Percentiles rank a stretch among this genome's conserved stretches.
These are phyloP conservation scores for Fusarium penzigii DNA, from an alignment of 2,329 filamentous ascomycete species.

Conservation along the genomic window DNA sequence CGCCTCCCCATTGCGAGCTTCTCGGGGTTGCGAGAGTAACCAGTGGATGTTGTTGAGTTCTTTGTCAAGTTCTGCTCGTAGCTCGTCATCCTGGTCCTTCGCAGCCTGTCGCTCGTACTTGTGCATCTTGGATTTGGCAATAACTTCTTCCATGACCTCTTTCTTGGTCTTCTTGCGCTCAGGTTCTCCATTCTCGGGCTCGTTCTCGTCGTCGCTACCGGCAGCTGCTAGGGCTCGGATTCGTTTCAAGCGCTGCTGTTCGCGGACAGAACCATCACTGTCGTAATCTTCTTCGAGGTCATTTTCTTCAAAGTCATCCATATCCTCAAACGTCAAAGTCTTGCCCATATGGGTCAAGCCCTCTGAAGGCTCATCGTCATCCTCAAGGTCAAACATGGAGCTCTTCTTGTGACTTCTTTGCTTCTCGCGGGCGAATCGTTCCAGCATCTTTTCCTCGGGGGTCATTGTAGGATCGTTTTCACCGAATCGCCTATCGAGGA, in stretches of 20 bases:
- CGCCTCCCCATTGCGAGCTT: slow-evolving; percentile 31
- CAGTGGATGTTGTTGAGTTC: slow-evolving; percentile 75
- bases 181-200: slow-evolving; percentile 59
- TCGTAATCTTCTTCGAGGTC: slow-evolving; percentile 66
- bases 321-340: slow-evolving; percentile 64
- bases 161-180: slow-evolving; percentile 92
- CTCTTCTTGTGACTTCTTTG: slow-evolving; percentile 74
- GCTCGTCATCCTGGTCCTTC: slow-evolving; percentile 90
- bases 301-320: slow-evolving; percentile 79
- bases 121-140: slow-evolving; percentile 93
- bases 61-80: slow-evolving; percentile 81
- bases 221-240: slow-evolving; percentile 48
- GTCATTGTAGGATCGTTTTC: slow-evolving; percentile 95
- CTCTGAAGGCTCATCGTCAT: slow-evolving; percentile 63
- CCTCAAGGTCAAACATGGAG: slow-evolving; percentile 86
- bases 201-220: slow-evolving; percentile 51
- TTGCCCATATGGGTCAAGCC: slow-evolving; percentile 83
- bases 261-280: slow-evolving; percentile 56
- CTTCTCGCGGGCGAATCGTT: slow-evolving; percentile 88
- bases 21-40: slow-evolving; percentile 59
- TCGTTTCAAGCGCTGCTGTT: slow-evolving; percentile 57
- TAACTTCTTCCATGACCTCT: slow-evolving; percentile 97
- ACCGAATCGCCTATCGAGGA: slow-evolving; percentile 90
- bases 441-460: slow-evolving; percentile 86
- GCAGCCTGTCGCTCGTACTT: slow-evolving; percentile 91